Evolutionary conservation across 2,329 filamentous ascomycete species (phyloP), one percentile per base, ranked within the genome.

Genomic region (Graphium sp.): DNA sequence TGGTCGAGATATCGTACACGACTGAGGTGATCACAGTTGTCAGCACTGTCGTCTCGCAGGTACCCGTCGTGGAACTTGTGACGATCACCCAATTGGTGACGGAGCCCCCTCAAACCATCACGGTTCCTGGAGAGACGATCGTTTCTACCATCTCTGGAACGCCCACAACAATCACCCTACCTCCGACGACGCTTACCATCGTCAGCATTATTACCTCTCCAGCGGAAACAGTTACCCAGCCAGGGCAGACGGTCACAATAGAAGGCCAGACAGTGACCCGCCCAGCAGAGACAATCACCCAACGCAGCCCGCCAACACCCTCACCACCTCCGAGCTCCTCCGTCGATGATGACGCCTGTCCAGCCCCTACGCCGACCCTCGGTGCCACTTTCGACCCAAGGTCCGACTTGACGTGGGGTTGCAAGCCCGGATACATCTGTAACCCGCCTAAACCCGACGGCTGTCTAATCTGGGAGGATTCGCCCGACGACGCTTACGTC

Each of bases 351-450:
- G 39, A n/a, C 33, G 0, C 40, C 43, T 7, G 34, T 37, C 49
- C 6, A 22, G 48, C 15, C 43, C 42, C 1, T 29, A 39, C 44
- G 7, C 34, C 38, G 5, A 49, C 47, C 0, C 34, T 44, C 5
- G 25, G n/a, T 14, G 42, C 26, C 9, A 35, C 44, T 2, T 47
- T 58, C 10, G 32, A 50, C 22, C 39, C 45, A 5, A 39, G 38
- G 12, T 59, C 58, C 2, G 38, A 64, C 29, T 48, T 47, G 22
- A 65, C 62, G 1, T 71, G 58, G 51, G 67, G 66, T 28, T 72
- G 67, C 41, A 28, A 35, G 9, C 62, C 65, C 3, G 63, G 65
- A 18, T 59, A 41, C 11, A 53, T 71, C 17, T 72, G 67, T 47
- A 57, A 55, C 35, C 56, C 57, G n/a, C 50, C 49, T 3, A 67